Conservation (phyloP, 1,139 yeast species). For the Taphrina betulina region DNA sequence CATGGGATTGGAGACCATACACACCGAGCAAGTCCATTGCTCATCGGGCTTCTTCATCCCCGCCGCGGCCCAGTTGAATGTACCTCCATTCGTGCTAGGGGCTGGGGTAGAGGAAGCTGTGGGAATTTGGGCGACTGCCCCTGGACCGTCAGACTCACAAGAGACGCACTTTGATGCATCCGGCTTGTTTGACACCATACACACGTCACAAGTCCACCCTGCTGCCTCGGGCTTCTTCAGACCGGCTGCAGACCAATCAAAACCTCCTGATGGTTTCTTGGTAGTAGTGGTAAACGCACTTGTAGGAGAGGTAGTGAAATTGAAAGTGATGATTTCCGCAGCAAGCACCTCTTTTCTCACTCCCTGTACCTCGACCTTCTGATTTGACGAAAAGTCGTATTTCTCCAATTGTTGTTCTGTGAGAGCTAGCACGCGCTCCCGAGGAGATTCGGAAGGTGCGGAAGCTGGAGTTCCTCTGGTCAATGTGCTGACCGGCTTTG, state of each 20-base stretch:
- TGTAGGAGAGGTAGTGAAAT: neutral
- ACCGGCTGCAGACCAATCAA: conserved; percentile 30
- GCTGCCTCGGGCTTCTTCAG: conserved; percentile 4
- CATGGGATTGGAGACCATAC: conserved; percentile 26
- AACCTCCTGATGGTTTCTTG: neutral
- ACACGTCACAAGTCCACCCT: conserved; percentile 30
- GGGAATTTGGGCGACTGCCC: no score
- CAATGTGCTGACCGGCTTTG: neutral
- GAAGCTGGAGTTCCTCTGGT: neutral
- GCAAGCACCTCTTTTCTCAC: neutral
- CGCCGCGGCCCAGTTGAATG: conserved; percentile 33
- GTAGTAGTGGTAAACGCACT: neutral
- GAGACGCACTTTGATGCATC: conserved; percentile 15
- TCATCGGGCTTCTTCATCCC: conserved; percentile 24
- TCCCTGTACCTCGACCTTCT: neutral
- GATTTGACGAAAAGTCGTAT: neutral
- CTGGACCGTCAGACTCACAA: conserved; percentile 21
- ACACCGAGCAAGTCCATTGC: conserved; percentile 25
- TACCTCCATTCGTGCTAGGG: neutral
- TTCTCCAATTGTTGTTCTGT: conserved; percentile 5
- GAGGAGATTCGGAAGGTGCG: neutral
- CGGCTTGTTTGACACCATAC: conserved; percentile 21
- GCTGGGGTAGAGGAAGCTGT: neutral
- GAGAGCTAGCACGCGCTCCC: conserved; percentile 7
- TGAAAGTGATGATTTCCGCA: conserved; percentile 3